These are phyloP conservation scores for Fusarium sp. DNA, from an alignment of 2,329 filamentous ascomycete genomes.

Conservation along the genomic window DNA sequence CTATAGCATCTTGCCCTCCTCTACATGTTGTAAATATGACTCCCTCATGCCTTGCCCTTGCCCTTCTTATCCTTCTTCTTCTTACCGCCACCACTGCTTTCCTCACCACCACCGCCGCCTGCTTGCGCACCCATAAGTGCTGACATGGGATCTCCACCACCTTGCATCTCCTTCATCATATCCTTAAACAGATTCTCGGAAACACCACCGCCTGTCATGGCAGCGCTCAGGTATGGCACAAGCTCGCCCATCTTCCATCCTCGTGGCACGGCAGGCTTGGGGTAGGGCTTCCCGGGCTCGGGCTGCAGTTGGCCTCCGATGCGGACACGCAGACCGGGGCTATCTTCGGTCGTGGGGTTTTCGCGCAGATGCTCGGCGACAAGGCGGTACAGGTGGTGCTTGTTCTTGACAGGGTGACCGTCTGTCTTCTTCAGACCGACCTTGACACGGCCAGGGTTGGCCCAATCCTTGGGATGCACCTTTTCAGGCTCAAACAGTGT, in stretches of 20 bases:
- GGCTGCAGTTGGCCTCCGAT: conserved; percentile 76
- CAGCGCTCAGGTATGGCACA: conserved; percentile 87
- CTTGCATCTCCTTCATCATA: conserved; percentile 93
- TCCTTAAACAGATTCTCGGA: conserved; percentile 95
- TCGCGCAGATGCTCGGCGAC: conserved; percentile 79
- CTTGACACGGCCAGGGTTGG: conserved; percentile 90
- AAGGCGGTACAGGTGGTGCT: conserved; percentile 88
- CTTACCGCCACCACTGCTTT: conserved; percentile 46
- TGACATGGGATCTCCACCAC: conserved; percentile 59
- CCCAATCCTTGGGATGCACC: conserved; percentile 96
- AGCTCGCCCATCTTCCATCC: conserved; percentile 92
- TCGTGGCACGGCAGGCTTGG: conserved; percentile 78
- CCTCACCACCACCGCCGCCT: conserved; percentile 47
- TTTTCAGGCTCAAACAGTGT: conserved; percentile 91
- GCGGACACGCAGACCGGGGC: conserved; percentile 74
- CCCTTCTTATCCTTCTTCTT: conserved; percentile 65
- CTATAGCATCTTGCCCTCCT: neutral
- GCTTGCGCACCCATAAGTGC: conserved; percentile 55
- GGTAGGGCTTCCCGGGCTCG: conserved; percentile 73
- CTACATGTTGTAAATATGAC: neutral
- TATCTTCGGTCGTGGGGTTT: conserved; percentile 79
- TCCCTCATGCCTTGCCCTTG: conserved; percentile 50
- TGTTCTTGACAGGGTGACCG: conserved; percentile 67
- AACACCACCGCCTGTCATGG: conserved; percentile 91
- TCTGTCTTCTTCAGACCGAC: conserved; percentile 68